Conservation (phyloP, 148 eudicot genomes). For the Dysphania ambrosioides region DNA sequence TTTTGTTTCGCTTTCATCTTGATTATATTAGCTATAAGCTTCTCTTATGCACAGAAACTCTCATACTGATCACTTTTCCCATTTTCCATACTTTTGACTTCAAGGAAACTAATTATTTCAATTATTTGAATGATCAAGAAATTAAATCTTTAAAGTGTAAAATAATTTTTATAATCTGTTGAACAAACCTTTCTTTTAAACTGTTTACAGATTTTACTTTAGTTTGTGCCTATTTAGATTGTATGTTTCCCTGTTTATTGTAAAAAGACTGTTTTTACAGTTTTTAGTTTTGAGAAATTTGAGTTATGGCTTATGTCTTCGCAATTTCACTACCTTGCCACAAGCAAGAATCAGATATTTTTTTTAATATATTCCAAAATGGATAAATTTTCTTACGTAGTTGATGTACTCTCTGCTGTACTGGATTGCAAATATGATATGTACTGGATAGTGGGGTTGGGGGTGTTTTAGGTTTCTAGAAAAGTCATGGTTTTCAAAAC, state of each 20-base stretch:
- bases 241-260: neutral
- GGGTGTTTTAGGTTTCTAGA: neutral
- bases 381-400: too few relatives aligned
- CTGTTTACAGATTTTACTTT: too few relatives aligned
- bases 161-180: too few relatives aligned
- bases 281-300: neutral
- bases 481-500: neutral
- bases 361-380: neutral
- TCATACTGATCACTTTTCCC: neutral
- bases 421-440: neutral
- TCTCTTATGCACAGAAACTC: neutral
- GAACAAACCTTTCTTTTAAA: too few relatives aligned
- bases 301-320: too few relatives aligned
- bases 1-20: neutral
- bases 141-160: neutral
- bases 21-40: neutral
- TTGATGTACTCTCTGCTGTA: too few relatives aligned
- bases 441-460: neutral
- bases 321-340: neutral
- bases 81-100: too few relatives aligned
- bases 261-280: neutral
- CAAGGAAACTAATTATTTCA: too few relatives aligned
- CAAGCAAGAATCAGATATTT: neutral
- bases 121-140: neutral
- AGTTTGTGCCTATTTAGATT: neutral